phyloP scores from a whole-genome alignment of 202 grass and related monocot species.

The Zoysia matrella region DNA sequence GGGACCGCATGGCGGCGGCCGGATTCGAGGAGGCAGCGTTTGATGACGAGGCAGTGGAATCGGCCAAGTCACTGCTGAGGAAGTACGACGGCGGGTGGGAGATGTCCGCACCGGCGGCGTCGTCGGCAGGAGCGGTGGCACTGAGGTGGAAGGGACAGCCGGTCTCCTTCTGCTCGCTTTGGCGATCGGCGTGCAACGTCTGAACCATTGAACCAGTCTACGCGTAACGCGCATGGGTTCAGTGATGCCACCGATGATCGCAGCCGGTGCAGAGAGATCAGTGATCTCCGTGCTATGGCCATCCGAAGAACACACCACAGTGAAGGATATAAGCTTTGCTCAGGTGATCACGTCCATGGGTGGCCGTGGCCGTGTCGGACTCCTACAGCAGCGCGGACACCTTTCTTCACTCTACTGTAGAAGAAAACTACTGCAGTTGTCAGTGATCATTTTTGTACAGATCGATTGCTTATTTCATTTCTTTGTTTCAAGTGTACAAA shows the following conservation, averaged over 20 bases:
- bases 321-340: too few relatives aligned
- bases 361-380: too few relatives aligned
- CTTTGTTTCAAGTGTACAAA: neutral
- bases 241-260: too few relatives aligned
- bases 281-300: too few relatives aligned
- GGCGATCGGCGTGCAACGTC: constrained; percentile 47
- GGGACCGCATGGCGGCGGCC: constrained; percentile 65
- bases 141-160: constrained; percentile 90
- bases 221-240: too few relatives aligned
- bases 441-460: constrained; percentile 41
- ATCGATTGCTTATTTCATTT: neutral
- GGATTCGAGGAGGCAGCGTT: constrained; percentile 75
- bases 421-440: neutral
- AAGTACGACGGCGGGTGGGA: constrained; percentile 97
- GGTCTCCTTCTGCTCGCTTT: constrained; percentile 92
- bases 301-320: too few relatives aligned
- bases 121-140: constrained; percentile 39
- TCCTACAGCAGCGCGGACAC: too few relatives aligned
- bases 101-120: constrained; percentile 32
- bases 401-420: neutral
- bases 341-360: too few relatives aligned
- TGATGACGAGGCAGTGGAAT: constrained; percentile 67
- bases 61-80: constrained; percentile 63
- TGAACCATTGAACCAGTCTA: too few relatives aligned
- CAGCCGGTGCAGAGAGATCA: too few relatives aligned